Evolutionary conservation across 805 yeast species (phyloP).

Genomic region (Starmerella apicola): DNA sequence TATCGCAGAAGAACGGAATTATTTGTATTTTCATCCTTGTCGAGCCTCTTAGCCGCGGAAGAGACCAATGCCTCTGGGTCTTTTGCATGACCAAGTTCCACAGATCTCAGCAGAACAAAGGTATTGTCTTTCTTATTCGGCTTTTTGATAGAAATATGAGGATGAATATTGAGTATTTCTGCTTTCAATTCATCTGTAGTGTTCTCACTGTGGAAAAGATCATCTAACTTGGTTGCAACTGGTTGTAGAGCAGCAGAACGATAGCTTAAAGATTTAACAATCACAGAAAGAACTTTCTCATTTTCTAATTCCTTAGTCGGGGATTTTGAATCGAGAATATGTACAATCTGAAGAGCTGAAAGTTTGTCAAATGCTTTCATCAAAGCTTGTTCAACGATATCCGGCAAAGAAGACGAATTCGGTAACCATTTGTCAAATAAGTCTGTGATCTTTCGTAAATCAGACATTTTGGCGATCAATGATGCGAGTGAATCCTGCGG

Average conservation of each 20-base stretch:
- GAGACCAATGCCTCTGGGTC: neutral
- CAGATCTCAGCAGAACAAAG: neutral
- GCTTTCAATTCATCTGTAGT: neutral
- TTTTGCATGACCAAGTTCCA: constrained; percentile 1
- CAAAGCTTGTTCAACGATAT: neutral
- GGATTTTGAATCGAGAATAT: constrained; percentile 4
- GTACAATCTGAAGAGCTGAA: constrained; percentile 12
- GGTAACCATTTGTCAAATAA: constrained; percentile 6
- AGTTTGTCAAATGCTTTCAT: constrained; percentile 7
- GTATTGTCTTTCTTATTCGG: neutral
- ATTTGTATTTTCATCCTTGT: neutral
- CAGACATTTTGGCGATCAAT: constrained; percentile 1
- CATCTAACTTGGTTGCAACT: neutral
- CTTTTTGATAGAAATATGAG: neutral
- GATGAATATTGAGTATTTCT: constrained; percentile 4
- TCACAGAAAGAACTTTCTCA: constrained; percentile 1
- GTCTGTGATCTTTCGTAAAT: constrained; percentile 2
- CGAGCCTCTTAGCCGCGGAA: neutral
- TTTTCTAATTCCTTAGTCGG: neutral
- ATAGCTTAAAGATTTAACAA: constrained; percentile 3
- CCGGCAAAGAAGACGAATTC: neutral
- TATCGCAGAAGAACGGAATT: constrained; percentile 8
- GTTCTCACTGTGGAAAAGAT: neutral
- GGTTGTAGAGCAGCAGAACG: neutral
- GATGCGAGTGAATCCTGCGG: constrained; percentile 4